Base-by-base conservation (phyloP, 2,329 filamentous ascomycete genomes). In the Xylariaceae sp. region DNA sequence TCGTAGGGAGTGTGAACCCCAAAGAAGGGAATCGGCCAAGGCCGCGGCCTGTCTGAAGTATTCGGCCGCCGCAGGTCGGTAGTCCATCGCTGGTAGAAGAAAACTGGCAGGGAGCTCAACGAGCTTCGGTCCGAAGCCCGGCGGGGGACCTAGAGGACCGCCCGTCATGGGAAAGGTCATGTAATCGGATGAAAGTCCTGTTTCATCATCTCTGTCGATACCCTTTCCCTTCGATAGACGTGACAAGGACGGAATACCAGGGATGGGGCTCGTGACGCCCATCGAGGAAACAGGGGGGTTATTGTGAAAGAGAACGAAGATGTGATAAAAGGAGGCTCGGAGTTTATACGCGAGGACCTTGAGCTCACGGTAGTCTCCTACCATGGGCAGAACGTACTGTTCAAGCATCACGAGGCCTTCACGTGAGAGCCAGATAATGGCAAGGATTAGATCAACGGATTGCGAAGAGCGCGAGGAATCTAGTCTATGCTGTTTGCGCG, bases 251-350 rank as follows among this genome's bases (percentile, higher is more conserved):
- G 61, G 54, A 15, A 57, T 56, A 10, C 62, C 64, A n/a, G 65
- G 55, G 2, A 57, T 59, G 9, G 80, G 77, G 0, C 78, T 79
- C 63, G 78, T 77, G 60, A 82, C 76, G 17, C 81, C 81, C 69
- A 84, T 80, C 42, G 81, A 78, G 50, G 86, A 87, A 58, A 96
- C 83, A 0, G 88, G 82, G 0, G 93, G 93, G 56, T 90, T 86
- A 74, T 97, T 97, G 77, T 97, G 91, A 71, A 97, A 97, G 10
- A 97, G 82, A 56, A 96, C 94, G 73, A 96, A 96, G 65, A 99
- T 91, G 76, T 99, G 93, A 68, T 95, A 94, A 72, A 97, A 96
- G 17, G 91, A 96, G 13, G 94, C 94, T 61, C 91, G 87, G 11
- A 99, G 82, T 75, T 97, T 99, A 72, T 91, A 90, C 17, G 90